Evolutionary conservation across 768 basidiomycete genomes (phyloP).

Genomic region (Amylocystis lapponica): DNA sequence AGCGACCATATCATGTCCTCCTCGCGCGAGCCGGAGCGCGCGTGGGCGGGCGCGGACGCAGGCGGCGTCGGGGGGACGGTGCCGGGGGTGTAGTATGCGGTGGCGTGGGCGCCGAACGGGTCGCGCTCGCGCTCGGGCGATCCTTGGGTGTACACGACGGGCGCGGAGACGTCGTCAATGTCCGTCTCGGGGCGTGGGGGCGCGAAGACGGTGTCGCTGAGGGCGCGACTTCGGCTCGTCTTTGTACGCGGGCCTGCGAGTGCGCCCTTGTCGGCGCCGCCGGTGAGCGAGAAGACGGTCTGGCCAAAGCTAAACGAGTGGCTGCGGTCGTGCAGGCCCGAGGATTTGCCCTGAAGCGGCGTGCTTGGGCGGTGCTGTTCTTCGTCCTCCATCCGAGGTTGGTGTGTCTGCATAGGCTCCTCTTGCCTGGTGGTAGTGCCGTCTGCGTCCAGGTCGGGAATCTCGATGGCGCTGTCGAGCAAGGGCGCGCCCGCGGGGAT

Average conservation of each 20-base stretch:
- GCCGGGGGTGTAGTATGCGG: conserved; percentile 73
- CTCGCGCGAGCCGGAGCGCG: conserved; percentile 61
- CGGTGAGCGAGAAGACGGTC: conserved; percentile 47
- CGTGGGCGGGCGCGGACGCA: conserved; percentile 41
- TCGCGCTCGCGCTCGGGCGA: conserved; percentile 45
- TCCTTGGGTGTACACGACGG: conserved; percentile 37
- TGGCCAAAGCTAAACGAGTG: conserved; percentile 68
- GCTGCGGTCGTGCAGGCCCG: conserved; percentile 40
- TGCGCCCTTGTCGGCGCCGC: conserved; percentile 5
- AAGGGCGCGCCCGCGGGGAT: conserved; percentile 32
- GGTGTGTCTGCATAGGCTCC: background rate
- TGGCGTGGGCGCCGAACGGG: conserved; percentile 68
- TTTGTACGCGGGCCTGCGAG: conserved; percentile 15
- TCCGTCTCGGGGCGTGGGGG: conserved; percentile 50
- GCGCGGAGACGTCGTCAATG: conserved; percentile 53
- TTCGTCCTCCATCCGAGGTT: conserved; percentile 4
- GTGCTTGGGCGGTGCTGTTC: conserved; percentile 9
- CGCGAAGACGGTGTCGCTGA: conserved; percentile 57
- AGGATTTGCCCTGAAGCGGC: conserved; percentile 7
- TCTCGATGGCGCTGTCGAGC: conserved; percentile 33
- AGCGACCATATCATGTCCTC: conserved; percentile 67
- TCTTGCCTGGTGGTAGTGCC: no score
- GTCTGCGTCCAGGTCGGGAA: conserved; percentile 25
- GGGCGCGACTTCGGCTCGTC: conserved; percentile 41
- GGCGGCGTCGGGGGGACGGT: conserved; percentile 67